Conservation (phyloP, 2,329 filamentous ascomycete genomes). For the Claviceps africana region DNA sequence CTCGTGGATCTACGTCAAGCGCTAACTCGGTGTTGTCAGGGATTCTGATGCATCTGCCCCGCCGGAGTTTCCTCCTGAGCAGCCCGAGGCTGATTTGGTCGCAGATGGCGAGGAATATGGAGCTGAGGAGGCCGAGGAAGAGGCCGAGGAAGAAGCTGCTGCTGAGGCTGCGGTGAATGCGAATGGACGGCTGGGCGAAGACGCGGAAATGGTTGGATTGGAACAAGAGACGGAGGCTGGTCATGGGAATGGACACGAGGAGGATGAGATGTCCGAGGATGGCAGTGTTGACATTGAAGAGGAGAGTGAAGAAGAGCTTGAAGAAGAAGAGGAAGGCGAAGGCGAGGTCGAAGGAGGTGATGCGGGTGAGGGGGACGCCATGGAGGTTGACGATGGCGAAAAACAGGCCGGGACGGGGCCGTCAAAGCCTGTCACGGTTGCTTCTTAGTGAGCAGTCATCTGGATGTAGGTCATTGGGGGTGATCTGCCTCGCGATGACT, state of each 20-base stretch:
- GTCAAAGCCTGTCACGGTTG: constrained; percentile 22
- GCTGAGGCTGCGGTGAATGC: constrained; percentile 34
- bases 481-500: background rate
- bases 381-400: constrained; percentile 34
- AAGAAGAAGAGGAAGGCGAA: constrained; percentile 39
- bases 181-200: constrained; percentile 34
- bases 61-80: constrained; percentile 90
- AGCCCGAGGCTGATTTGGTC: constrained; percentile 80
- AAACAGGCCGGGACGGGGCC: constrained; percentile 19
- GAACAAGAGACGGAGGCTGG: constrained; percentile 32
- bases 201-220: constrained; percentile 62
- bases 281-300: constrained; percentile 68
- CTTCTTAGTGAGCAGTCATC: constrained; percentile 14
- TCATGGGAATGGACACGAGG: constrained; percentile 35
- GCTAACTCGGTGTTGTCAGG: constrained; percentile 34
- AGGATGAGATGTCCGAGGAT: constrained; percentile 56
- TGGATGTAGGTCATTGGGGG: background rate
- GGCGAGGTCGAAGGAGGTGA: constrained; percentile 12
- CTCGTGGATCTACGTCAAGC: background rate
- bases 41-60: constrained; percentile 96
- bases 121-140: constrained; percentile 71
- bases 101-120: constrained; percentile 85
- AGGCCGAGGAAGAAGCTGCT: constrained; percentile 42
- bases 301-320: constrained; percentile 59
- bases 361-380: constrained; percentile 27